Evolutionary conservation across 2,329 filamentous ascomycete genomes (phyloP).

Genomic region (Zasmidium angulare): DNA sequence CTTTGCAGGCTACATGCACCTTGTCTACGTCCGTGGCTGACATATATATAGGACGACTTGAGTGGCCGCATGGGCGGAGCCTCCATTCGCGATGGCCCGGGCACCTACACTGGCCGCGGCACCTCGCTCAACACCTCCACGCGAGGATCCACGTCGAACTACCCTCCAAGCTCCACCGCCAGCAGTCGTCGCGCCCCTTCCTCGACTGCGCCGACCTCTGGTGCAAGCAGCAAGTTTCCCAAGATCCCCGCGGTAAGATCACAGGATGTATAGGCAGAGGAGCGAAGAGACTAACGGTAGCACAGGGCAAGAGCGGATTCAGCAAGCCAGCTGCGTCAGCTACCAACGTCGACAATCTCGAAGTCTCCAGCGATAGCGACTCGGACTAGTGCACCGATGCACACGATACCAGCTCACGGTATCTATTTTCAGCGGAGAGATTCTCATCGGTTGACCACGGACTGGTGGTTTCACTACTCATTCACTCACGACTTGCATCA

Average conservation of each 20-base stretch:
- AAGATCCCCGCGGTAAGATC: not conserved
- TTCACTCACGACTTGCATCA: not conserved
- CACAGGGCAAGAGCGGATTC: not conserved
- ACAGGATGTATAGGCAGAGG: not conserved
- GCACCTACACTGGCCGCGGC: too few relatives aligned
- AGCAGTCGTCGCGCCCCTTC: not conserved
- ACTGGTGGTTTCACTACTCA: not conserved
- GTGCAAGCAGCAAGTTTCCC: not conserved
- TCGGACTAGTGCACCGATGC: too few relatives aligned
- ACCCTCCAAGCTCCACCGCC: not conserved
- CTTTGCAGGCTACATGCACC: not conserved
- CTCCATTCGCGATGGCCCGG: too few relatives aligned
- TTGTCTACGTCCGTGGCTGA: not conserved
- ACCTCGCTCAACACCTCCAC: too few relatives aligned
- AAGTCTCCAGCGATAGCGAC: too few relatives aligned
- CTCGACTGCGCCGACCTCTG: not conserved
- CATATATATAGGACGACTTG: not conserved
- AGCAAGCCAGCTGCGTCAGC: too few relatives aligned
- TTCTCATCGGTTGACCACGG: too few relatives aligned
- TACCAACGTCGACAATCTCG: too few relatives aligned
- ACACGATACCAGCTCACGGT: too few relatives aligned
- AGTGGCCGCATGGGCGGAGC: not conserved
- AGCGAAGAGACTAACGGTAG: not conserved
- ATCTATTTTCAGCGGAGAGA: too few relatives aligned
- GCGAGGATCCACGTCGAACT: too few relatives aligned